Evolutionary conservation across 768 basidiomycete genomes (phyloP).

Genomic region (Boletus vinaceobasis): DNA sequence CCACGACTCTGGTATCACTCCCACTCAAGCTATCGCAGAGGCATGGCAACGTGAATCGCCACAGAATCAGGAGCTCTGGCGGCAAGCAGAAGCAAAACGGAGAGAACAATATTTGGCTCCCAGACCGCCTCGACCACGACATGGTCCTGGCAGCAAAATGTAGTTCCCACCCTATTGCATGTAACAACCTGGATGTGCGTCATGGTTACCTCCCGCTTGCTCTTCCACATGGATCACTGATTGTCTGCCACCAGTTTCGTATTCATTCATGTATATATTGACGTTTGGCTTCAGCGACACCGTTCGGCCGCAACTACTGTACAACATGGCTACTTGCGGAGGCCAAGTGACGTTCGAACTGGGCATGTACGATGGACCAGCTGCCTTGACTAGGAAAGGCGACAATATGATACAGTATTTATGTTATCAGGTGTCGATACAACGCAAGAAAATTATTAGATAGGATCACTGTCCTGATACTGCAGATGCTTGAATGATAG

Average conservation of each 20-base stretch:
- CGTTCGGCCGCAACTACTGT: conserved; percentile 19
- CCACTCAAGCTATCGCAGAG: conserved; percentile 62
- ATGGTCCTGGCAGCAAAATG: conserved; percentile 50
- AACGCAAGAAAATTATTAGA: conserved; percentile 24
- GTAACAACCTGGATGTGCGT: conserved; percentile 18
- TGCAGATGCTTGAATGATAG: conserved; percentile 1
- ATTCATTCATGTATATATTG: conserved; percentile 32
- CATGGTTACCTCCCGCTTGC: not conserved
- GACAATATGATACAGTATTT: conserved; percentile 23
- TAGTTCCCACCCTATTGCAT: conserved; percentile 29
- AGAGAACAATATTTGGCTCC: conserved; percentile 43
- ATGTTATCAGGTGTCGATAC: conserved; percentile 23
- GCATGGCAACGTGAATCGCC: conserved; percentile 64
- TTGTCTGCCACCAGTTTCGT: conserved; percentile 21
- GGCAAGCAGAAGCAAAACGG: conserved; percentile 48
- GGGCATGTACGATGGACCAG: conserved; percentile 9
- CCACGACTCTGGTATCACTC: conserved; percentile 37
- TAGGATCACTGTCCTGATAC: conserved; percentile 14
- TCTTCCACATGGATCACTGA: conserved; percentile 1
- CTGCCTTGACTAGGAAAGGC: conserved; percentile 5
- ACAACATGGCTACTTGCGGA: conserved; percentile 18
- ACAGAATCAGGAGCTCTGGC: conserved; percentile 60
- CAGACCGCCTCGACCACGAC: conserved; percentile 33
- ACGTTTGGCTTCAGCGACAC: conserved; percentile 22
- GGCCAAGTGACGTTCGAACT: conserved; percentile 10